These are phyloP conservation scores for Gossypium australe DNA, from an alignment of 345 rosid species.

Conservation along the genomic window DNA sequence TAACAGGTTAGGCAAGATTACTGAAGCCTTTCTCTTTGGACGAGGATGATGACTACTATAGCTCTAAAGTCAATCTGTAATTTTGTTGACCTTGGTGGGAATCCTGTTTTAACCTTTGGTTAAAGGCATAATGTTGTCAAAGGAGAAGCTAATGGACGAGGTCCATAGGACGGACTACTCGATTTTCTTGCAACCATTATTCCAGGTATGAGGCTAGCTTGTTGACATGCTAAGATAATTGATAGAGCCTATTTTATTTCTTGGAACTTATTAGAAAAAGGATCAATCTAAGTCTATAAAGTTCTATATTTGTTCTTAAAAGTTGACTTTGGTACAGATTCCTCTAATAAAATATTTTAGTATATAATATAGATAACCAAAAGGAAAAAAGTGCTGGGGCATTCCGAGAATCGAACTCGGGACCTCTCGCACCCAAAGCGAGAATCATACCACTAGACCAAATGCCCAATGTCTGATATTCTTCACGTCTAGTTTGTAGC, in stretches of 20 bases:
- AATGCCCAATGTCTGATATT: not conserved
- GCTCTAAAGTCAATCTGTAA: too few species aligned
- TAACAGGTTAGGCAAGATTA: too few species aligned
- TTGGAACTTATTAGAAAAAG: not conserved
- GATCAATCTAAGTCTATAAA: not conserved
- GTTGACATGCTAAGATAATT: not conserved
- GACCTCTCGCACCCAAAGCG: slow-evolving; percentile 89
- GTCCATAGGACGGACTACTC: too few species aligned
- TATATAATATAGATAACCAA: too few species aligned
- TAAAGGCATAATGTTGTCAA: too few species aligned
- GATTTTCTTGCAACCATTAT: not conserved
- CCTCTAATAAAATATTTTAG: too few species aligned
- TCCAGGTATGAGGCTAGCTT: slow-evolving; percentile 3
- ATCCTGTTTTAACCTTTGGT: too few species aligned
- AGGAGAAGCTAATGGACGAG: too few species aligned
- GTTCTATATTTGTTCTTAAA: not conserved
- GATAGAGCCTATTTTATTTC: not conserved
- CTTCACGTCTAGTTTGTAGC: not conserved
- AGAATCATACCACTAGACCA: slow-evolving; percentile 64
- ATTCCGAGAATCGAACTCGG: slow-evolving; percentile 70
- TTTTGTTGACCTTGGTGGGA: too few species aligned
- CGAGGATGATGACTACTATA: not conserved
- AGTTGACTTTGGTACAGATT: too few species aligned
- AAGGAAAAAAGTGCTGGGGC: slow-evolving; percentile 26
- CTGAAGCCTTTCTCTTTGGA: not conserved